Evolutionary conservation across 768 basidiomycete species (phyloP), one percentile per base, ranked within the genome.

Genomic region (Terana coerulea): DNA sequence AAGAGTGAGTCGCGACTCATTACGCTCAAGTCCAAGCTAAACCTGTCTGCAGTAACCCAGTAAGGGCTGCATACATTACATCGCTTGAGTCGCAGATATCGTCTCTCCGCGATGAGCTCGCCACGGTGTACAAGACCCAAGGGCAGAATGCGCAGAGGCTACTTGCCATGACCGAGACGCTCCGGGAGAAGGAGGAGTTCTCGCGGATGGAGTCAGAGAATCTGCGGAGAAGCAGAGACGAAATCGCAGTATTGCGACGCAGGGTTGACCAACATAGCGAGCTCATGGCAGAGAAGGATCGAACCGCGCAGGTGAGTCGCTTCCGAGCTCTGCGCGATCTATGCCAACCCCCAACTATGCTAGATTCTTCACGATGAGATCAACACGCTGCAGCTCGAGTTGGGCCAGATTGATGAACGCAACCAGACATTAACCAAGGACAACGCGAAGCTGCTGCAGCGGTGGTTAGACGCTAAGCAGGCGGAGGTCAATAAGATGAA

Each of bases 391-490:
- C 87, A 91, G 52, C 78, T 99, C 43, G 95, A 99, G 68, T 80
- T 98, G 11, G 81, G 85, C 37, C 91, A 95, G 62, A 84, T 95
- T 22, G 87, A 91, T 50, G 84, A 92, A 54, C 84, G 91, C 30
- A 97, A 95, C 65, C 76, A 83, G 61, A 85, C 75, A n/a, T 78
- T 99, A 29, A 82, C 83, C 44, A 88, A 86, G 61, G 95, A 99
- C 67, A 99, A 99, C 61, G 94, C 94, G 22, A 88, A 91, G 61
- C 81, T 99, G 24, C 77, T 98, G 1, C 93, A 97, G 66, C 86
- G 95, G 15, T 99, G 97, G 95, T 77, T 98, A 8, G 97, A 98
- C 61, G 86, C 88, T 57, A 97, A 97, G 71, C 92, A 97, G 65
- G 72, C 77, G 11, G 94, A 95, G 62, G 95, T 88, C 8, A 92